These are phyloP conservation scores for Paramarasmius palmivorus DNA, from an alignment of 1,284 basidiomycete genomes.

Conservation along the genomic window DNA sequence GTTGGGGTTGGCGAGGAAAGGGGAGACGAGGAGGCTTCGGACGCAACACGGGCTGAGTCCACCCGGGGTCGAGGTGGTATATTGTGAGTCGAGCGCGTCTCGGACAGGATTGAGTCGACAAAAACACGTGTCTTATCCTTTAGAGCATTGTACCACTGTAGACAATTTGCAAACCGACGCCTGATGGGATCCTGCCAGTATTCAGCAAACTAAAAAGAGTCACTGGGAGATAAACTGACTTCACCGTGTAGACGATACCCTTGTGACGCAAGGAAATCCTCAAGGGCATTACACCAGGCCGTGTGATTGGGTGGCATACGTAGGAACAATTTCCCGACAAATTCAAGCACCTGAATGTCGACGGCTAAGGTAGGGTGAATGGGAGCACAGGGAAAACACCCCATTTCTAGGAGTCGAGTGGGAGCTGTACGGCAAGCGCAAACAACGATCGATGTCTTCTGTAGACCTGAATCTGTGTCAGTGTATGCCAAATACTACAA, in stretches of 20 bases:
- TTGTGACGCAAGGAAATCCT: slow-evolving; percentile 6
- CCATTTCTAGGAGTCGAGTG: background rate
- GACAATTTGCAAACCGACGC: slow-evolving; percentile 4
- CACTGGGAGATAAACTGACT: background rate
- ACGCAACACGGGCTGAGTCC: no score
- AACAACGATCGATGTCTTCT: no score
- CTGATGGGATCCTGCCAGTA: slow-evolving; percentile 3
- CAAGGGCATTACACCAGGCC: slow-evolving; percentile 1
- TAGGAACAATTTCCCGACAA: slow-evolving; percentile 1
- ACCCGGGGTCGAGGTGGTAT: no score
- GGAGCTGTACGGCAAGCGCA: no score
- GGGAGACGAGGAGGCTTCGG: no score
- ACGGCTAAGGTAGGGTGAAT: slow-evolving; percentile 1
- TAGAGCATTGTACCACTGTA: slow-evolving; percentile 33
- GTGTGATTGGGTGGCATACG: slow-evolving; percentile 10
- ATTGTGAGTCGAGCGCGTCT: no score
- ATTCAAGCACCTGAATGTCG: slow-evolving; percentile 1
- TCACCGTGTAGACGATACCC: slow-evolving; percentile 4
- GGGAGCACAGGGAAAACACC: slow-evolving; percentile 4
- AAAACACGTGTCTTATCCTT: background rate
- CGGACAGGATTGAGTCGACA: no score
- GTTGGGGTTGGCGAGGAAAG: no score
- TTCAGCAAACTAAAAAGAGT: background rate
- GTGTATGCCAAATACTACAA: no score
- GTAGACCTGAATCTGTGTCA: no score